Evolutionary conservation across 169 alveolate genomes (phyloP), one percentile per base, ranked within the genome.

Genomic region (Toxoplasma gondii): DNA sequence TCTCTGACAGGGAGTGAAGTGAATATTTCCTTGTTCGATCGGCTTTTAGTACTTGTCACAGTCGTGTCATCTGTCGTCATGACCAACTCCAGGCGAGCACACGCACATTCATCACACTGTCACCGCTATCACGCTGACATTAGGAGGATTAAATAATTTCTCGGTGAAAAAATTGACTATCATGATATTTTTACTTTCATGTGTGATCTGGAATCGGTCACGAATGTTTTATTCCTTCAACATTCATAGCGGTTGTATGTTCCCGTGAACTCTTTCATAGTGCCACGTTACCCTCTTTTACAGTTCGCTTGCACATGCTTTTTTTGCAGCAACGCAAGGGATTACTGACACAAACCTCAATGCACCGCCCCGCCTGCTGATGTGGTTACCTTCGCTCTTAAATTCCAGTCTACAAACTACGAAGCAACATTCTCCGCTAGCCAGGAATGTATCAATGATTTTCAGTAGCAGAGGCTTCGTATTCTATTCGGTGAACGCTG

Each of bases 361-460:
- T 84, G 70, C 81, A 95, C 53, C 16, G 16, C n/a, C 36, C 96
- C 96, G 7, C 96, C 94, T 34, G 74, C 78, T 27, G 49, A 43
- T 16, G 88, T 54, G n/a, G 92, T 95, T 31, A 88, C 70, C 39
- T 78, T 43, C 0, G 95, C 58, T 44, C 53, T 83, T 94, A 70
- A 49, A 22, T 64, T 93, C 27, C 96, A 53, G 38, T 92, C 96
- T 27, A 49, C 82, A 1, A 39, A 70, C 31, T 93, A 95, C 0
- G 97, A 96, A 5, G 96, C 96, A 17, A 95, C 91, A 44, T 88
- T 90, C 12, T 95, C 96, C 9, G 93, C 95, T 4, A 95, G 70
- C 88, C 96, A 93, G n/a, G n/a, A 58, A 95, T 90, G 38, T 96
- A 96, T 16, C 96, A 93, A 87, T 95, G 96, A 78, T 95, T 95